Percentiles rank a stretch among this genome's conserved stretches.
Conservation (phyloP, 73 alveolate genomes). For the Paramecium primaurelia region DNA sequence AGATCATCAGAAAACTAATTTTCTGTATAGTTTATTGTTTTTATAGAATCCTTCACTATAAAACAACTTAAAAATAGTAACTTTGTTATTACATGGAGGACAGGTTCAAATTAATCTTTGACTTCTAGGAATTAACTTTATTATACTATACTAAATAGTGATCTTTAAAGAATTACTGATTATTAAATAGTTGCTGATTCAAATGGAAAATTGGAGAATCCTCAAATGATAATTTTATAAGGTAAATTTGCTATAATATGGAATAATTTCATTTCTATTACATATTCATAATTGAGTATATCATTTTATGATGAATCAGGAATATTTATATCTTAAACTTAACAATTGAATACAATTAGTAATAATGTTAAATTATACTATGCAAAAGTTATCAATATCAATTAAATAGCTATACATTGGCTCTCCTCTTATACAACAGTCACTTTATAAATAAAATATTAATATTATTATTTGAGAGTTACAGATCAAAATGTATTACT, state of each 20-base stretch:
- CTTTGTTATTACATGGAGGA: not conserved
- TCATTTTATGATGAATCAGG: not conserved
- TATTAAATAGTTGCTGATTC: not conserved
- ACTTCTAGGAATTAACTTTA: not conserved
- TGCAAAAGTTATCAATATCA: not conserved
- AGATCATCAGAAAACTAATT: not conserved
- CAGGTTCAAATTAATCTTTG: not conserved
- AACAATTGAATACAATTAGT: not conserved
- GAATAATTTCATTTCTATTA: not conserved
- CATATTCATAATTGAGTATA: not conserved
- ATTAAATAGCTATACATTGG: not conserved
- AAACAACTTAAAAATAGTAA: not conserved
- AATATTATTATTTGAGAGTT: not conserved
- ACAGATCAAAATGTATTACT: not conserved
- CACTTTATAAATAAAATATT: not conserved
- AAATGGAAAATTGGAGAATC: not conserved
- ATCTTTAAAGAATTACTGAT: not conserved
- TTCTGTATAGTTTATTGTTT: not conserved
- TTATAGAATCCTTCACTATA: not conserved
- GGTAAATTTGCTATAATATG: not conserved
- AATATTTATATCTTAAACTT: not conserved
- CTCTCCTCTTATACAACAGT: not conserved
- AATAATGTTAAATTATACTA: not conserved
- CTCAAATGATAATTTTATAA: not conserved
- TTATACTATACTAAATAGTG: not conserved